These are phyloP conservation scores for Dryas alaskensis DNA, from an alignment of 306 rosid species.

Conservation along the genomic window DNA sequence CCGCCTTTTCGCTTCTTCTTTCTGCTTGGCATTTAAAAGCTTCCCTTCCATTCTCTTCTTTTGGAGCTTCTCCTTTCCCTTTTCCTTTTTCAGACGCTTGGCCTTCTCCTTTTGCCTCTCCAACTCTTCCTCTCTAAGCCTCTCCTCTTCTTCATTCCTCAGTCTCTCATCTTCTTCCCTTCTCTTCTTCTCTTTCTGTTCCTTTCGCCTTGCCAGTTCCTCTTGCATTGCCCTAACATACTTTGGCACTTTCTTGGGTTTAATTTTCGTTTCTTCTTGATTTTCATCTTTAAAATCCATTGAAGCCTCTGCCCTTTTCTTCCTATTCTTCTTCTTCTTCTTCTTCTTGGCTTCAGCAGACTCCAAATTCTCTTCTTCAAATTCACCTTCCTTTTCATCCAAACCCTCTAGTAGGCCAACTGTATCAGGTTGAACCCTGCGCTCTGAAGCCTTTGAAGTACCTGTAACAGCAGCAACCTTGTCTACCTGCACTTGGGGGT, in stretches of 20 bases:
- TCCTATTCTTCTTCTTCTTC: constrained; percentile 81
- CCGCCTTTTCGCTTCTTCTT: constrained; percentile 86
- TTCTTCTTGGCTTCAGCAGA: constrained; percentile 96
- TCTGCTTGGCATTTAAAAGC: constrained; percentile 71
- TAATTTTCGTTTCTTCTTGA: constrained; percentile 42
- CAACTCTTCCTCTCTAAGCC: constrained; percentile 64
- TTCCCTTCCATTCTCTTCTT: constrained; percentile 74
- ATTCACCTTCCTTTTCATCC: constrained; percentile 61
- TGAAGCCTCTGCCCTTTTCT: constrained; percentile 59
- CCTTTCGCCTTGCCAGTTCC: constrained; percentile 78
- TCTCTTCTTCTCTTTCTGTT: constrained; percentile 75
- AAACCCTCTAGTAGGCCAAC: constrained; percentile 38
- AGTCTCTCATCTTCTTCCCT: constrained; percentile 83
- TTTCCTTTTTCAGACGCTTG: constrained; percentile 75
- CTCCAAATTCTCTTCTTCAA: constrained; percentile 62
- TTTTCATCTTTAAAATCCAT: constrained; percentile 47
- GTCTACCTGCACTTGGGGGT: constrained; percentile 46
- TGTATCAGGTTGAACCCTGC: constrained; percentile 47
- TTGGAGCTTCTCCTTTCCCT: constrained; percentile 72
- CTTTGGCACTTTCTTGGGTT: constrained; percentile 83
- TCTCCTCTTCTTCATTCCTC: constrained; percentile 87
- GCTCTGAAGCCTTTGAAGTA: constrained; percentile 37
- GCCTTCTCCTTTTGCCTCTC: constrained; percentile 87
- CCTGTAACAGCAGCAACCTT: constrained; percentile 31
- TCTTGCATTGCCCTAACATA: constrained; percentile 99